Percentiles rank a stretch among this genome's conserved stretches.
phyloP scores from a whole-genome alignment of 1,284 basidiomycete genomes.

The Takashimella koratensis region DNA sequence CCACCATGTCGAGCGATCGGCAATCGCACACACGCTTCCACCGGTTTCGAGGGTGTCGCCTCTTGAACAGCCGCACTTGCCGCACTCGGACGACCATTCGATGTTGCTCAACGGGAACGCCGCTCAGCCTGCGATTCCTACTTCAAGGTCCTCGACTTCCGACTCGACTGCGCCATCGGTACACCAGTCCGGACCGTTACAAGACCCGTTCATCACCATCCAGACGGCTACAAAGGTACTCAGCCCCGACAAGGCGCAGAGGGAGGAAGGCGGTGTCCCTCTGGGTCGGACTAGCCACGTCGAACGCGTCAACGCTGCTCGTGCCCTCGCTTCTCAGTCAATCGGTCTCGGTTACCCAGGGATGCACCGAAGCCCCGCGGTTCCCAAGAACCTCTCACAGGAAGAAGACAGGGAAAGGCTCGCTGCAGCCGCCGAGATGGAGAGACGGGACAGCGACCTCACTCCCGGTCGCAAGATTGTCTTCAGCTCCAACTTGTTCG shows the following conservation, averaged over 20 bases:
- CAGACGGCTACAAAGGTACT: slow-evolving; percentile 43
- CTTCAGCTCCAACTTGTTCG: neutral
- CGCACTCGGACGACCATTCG: slow-evolving; percentile 25
- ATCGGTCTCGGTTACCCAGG: slow-evolving; percentile 42
- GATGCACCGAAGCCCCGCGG: slow-evolving; percentile 27
- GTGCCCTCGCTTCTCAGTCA: slow-evolving; percentile 43
- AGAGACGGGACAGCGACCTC: neutral
- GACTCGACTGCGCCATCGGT: slow-evolving; percentile 14
- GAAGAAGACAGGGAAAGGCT: neutral
- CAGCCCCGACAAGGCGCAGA: slow-evolving; percentile 25
- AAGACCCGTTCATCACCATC: slow-evolving; percentile 49
- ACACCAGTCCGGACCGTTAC: slow-evolving; percentile 43
- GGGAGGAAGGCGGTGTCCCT: slow-evolving; percentile 63
- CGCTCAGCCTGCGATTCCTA: slow-evolving; percentile 26
- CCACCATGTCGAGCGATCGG: slow-evolving; percentile 55
- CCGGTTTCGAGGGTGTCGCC: slow-evolving; percentile 11
- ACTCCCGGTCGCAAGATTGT: neutral
- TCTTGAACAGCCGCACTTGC: slow-evolving; percentile 35
- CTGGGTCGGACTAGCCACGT: slow-evolving; percentile 66
- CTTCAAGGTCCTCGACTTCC: slow-evolving; percentile 7
- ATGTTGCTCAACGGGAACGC: slow-evolving; percentile 45
- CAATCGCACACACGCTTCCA: slow-evolving; percentile 24
- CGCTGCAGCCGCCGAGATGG: neutral
- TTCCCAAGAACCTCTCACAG: slow-evolving; percentile 11
- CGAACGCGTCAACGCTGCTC: slow-evolving; percentile 43